A percentile compares a stretch with the other conserved stretches of the same genome.
Evolutionary conservation across 2,329 filamentous ascomycete genomes (phyloP).

Genomic region (Boeremia exigua): DNA sequence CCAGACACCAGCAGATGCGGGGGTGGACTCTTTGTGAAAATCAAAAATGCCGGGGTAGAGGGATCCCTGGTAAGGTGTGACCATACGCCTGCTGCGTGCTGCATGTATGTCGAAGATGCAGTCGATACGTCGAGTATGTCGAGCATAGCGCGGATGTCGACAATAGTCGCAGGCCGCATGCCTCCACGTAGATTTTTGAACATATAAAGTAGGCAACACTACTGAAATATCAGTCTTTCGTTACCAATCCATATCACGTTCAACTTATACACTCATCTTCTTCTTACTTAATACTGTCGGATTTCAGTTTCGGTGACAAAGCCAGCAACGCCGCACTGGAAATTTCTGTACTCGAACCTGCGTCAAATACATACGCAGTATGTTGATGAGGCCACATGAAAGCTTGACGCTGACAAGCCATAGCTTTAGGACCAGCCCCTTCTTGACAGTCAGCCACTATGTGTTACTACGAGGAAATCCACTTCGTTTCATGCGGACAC

Average conservation of each 20-base stretch:
- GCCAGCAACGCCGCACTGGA: neutral
- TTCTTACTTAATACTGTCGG: neutral
- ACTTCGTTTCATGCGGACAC: constrained; percentile 68
- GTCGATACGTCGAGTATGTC: neutral
- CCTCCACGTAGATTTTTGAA: neutral
- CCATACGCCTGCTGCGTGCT: constrained; percentile 6
- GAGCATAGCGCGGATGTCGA: constrained; percentile 4
- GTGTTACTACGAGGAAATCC: constrained; percentile 75
- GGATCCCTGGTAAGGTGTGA: constrained; percentile 1
- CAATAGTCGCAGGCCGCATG: neutral
- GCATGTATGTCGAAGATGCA: neutral
- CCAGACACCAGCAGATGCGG: constrained; percentile 9
- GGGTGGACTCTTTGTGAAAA: constrained; percentile 1
- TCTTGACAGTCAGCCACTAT: constrained; percentile 48
- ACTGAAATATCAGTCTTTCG: neutral
- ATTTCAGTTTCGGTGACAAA: neutral
- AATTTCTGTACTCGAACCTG: neutral
- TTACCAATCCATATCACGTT: neutral
- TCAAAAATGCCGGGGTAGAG: neutral
- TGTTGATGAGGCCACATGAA: neutral
- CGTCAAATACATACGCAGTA: neutral
- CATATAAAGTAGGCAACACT: constrained; percentile 1
- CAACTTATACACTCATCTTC: neutral
- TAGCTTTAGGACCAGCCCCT: neutral
- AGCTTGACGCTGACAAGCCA: neutral